Percentiles rank a stretch among this genome's conserved stretches.
Conservation (phyloP, 176 grass and related monocot species). For the Urochloa ruziziensis region DNA sequence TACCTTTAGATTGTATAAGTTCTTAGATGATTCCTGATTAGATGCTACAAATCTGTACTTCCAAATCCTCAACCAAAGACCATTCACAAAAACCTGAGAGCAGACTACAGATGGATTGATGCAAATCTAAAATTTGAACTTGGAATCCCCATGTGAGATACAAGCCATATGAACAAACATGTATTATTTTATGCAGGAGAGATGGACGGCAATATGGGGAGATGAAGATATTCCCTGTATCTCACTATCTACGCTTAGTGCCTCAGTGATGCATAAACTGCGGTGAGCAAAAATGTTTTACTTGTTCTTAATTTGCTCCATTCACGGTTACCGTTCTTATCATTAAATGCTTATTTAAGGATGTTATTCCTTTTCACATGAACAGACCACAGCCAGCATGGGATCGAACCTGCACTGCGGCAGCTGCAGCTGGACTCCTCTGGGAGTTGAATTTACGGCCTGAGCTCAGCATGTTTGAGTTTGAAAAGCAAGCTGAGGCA, state of each 20-base stretch:
- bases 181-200: constrained; percentile 54
- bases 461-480: constrained; percentile 40
- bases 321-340: not conserved
- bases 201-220: constrained; percentile 56
- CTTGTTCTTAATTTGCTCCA: not conserved
- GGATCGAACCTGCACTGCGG: constrained; percentile 86
- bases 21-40: not conserved
- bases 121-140: not conserved
- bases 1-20: not conserved
- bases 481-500: constrained; percentile 76
- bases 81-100: not conserved
- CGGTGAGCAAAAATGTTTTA: constrained; percentile 49
- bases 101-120: not conserved
- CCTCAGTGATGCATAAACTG: constrained; percentile 91
- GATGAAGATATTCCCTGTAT: constrained; percentile 85
- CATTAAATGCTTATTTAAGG: not conserved
- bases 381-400: constrained; percentile 83
- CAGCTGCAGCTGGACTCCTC: constrained; percentile 77
- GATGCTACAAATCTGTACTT: not conserved
- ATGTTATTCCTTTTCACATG: not conserved
- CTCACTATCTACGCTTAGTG: constrained; percentile 60
- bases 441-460: constrained; percentile 58
- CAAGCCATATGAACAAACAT: not conserved
- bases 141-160: not conserved
- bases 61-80: not conserved